A percentile compares a stretch with the other conserved stretches of the same genome.
Evolutionary conservation across 2,329 filamentous ascomycete species (phyloP).

Genomic region (Colletotrichum phormii): DNA sequence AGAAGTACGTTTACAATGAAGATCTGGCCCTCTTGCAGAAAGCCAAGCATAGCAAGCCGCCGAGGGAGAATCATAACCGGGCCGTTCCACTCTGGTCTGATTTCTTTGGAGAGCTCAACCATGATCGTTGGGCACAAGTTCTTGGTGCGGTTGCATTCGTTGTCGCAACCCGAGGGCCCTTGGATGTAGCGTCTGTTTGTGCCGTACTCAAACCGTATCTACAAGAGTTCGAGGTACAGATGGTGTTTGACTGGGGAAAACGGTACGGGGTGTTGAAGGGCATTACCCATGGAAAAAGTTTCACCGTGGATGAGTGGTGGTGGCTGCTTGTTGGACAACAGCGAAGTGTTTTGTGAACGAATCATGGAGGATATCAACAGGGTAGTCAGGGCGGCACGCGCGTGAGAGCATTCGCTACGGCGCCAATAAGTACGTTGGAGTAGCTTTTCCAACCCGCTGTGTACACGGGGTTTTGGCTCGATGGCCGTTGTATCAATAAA

Average conservation of each 20-base stretch:
- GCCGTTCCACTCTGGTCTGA: constrained; percentile 79
- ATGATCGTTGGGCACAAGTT: constrained; percentile 72
- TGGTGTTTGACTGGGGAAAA: constrained; percentile 70
- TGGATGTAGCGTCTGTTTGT: constrained; percentile 64
- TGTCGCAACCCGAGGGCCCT: constrained; percentile 71
- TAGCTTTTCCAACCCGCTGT: neutral
- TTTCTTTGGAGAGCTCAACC: constrained; percentile 71
- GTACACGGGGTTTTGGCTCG: neutral
- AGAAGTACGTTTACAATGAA: constrained; percentile 67
- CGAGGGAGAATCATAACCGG: constrained; percentile 52
- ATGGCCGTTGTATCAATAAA: neutral
- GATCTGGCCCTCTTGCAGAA: constrained; percentile 56
- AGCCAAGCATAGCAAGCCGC: constrained; percentile 52
- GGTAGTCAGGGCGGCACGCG: neutral
- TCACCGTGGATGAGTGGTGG: constrained; percentile 73
- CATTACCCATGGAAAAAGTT: constrained; percentile 53
- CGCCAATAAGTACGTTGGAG: neutral
- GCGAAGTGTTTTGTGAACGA: constrained; percentile 11
- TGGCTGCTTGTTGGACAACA: constrained; percentile 67
- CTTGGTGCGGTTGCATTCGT: constrained; percentile 72
- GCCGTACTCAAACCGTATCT: constrained; percentile 67
- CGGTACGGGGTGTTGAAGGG: constrained; percentile 62
- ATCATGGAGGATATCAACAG: neutral
- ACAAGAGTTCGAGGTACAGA: constrained; percentile 71
- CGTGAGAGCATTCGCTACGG: neutral